Percentiles rank a stretch among this genome's conserved stretches.
phyloP scores from a whole-genome alignment of 495 filamentous ascomycete species.

The Penicillium flavigenum region DNA sequence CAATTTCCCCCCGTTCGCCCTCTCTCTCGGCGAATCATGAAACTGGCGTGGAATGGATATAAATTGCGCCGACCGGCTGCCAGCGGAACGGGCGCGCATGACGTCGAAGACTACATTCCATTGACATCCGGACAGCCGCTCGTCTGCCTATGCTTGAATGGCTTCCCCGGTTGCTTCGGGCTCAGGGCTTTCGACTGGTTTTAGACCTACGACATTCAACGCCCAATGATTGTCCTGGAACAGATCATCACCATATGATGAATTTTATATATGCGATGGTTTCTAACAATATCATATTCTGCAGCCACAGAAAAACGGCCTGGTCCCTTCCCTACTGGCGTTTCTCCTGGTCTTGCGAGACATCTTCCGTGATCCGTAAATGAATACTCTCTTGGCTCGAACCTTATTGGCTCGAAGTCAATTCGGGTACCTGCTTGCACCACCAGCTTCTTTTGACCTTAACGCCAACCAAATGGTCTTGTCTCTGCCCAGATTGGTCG shows the following conservation, averaged over 20 bases:
- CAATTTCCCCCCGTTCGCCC: not conserved
- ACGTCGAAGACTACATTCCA: slow-evolving; percentile 7
- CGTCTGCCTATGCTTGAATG: not conserved
- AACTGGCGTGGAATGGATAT: not conserved
- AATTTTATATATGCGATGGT: not conserved
- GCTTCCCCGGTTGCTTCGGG: not conserved
- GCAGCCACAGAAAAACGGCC: not conserved
- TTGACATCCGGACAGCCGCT: slow-evolving; percentile 5
- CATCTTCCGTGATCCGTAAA: slow-evolving; percentile 8
- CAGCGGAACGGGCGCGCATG: slow-evolving; percentile 10
- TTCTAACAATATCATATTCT: not conserved
- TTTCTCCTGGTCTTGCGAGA: slow-evolving; percentile 14
- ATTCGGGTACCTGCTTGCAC: not conserved
- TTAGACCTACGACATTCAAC: not conserved
- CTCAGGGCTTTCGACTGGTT: not conserved
- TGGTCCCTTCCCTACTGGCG: not conserved
- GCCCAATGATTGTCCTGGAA: not conserved
- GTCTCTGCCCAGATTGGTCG: slow-evolving; percentile 38
- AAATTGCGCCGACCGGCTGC: slow-evolving; percentile 4
- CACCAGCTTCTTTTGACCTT: not conserved
- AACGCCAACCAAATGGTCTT: slow-evolving; percentile 23
- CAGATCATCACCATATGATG: no score
- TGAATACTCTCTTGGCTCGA: not conserved
- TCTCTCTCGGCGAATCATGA: not conserved
- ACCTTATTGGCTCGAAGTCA: not conserved